A percentile compares a stretch with the other conserved stretches of the same genome.
Conservation (phyloP, 108 stramenopile genomes). For the Nitzschia inconspicua region DNA sequence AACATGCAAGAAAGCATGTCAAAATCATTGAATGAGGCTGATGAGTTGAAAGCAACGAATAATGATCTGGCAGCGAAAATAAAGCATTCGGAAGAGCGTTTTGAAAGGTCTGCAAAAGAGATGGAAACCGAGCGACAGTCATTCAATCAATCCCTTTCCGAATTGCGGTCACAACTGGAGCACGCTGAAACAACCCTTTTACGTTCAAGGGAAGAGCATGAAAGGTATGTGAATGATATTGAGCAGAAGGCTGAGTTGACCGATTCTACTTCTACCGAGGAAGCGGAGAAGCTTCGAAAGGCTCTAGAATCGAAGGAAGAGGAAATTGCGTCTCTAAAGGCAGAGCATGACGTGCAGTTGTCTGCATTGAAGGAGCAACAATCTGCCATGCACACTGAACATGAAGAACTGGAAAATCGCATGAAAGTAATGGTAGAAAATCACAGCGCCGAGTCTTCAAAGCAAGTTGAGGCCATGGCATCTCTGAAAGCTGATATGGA, state of each 20-base stretch:
- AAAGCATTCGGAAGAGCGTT: background rate
- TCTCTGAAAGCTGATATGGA: slow-evolving; percentile 18
- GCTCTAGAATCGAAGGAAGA: background rate
- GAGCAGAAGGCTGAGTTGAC: background rate
- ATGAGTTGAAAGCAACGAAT: background rate
- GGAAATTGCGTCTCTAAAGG: slow-evolving; percentile 7
- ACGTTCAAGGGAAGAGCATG: slow-evolving; percentile 3
- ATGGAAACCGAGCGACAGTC: background rate
- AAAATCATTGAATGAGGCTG: background rate
- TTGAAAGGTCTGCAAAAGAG: background rate
- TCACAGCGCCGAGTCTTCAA: background rate
- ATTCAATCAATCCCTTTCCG: slow-evolving; percentile 1
- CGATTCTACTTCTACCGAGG: background rate
- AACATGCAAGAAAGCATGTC: background rate
- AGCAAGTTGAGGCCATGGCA: slow-evolving; percentile 8
- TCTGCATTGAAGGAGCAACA: slow-evolving; percentile 9
- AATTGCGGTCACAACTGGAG: slow-evolving; percentile 1
- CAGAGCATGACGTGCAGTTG: slow-evolving; percentile 4
- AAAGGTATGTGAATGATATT: background rate
- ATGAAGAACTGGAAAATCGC: slow-evolving; percentile 5
- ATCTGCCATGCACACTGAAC: slow-evolving; percentile 16
- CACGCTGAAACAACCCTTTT: background rate
- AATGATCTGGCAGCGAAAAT: background rate
- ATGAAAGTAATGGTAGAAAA: background rate
- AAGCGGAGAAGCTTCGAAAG: background rate